phyloP scores from a whole-genome alignment of 2,329 filamentous ascomycete species.

The Talaromyces funiculosus region DNA sequence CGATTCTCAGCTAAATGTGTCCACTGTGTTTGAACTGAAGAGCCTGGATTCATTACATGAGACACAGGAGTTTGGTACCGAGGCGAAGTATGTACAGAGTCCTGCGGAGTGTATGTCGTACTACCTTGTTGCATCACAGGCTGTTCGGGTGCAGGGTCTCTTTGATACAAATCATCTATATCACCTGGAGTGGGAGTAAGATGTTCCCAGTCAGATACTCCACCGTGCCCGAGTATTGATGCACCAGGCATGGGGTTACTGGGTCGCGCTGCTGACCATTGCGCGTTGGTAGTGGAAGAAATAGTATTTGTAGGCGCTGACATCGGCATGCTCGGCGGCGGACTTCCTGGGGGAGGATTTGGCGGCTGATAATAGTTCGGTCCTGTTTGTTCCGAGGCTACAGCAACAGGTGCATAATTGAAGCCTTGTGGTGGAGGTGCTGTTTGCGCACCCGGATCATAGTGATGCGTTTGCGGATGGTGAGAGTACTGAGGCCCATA shows the following conservation, averaged over 20 bases:
- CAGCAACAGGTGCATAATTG: neutral
- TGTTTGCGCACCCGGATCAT: constrained; percentile 23
- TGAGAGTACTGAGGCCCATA: constrained; percentile 28
- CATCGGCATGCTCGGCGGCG: neutral
- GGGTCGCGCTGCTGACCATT: constrained; percentile 1
- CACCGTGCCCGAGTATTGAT: constrained; percentile 37
- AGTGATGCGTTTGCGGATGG: constrained; percentile 26
- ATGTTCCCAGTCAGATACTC: constrained; percentile 47
- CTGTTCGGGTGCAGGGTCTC: neutral
- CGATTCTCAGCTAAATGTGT: neutral
- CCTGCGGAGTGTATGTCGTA: neutral
- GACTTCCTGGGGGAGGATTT: neutral
- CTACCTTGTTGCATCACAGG: neutral
- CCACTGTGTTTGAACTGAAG: neutral
- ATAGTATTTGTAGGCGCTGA: neutral
- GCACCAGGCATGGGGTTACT: constrained; percentile 12
- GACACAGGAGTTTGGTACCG: constrained; percentile 1
- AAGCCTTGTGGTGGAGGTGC: neutral
- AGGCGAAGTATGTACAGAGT: neutral
- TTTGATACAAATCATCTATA: constrained; percentile 29
- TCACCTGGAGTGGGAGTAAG: constrained; percentile 31
- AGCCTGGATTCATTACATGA: neutral
- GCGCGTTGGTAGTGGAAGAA: neutral
- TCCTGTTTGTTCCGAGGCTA: constrained; percentile 2
- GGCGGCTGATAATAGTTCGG: constrained; percentile 6